Conservation (phyloP, 2,329 filamentous ascomycete species). For the Fusarium humuli region DNA sequence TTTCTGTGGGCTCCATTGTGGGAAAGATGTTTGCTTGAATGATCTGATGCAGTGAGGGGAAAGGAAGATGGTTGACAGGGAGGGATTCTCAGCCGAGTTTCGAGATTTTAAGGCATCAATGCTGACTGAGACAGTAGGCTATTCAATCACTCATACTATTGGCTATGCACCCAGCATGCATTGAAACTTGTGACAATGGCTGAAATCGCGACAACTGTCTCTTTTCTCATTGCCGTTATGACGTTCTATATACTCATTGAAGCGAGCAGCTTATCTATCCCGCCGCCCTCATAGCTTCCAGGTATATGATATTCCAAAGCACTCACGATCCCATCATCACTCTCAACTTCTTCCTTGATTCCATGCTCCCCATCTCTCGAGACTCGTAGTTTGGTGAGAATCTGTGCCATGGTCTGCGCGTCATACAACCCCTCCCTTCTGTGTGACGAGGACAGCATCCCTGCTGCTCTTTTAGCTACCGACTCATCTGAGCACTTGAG, state of each 20-base stretch:
- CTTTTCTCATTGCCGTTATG: neutral
- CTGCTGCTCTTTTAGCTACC: conserved; percentile 1
- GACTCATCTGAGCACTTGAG: conserved; percentile 35
- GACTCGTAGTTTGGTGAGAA: conserved; percentile 1
- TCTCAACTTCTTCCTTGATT: neutral
- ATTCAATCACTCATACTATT: neutral
- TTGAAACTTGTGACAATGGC: neutral
- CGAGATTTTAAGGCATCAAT: neutral
- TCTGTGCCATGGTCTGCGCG: conserved; percentile 11
- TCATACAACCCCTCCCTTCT: conserved; percentile 38
- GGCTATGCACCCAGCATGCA: neutral
- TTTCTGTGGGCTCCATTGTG: neutral
- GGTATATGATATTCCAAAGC: conserved; percentile 15
- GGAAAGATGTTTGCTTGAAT: neutral
- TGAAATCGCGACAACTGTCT: neutral
- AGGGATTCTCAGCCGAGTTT: neutral
- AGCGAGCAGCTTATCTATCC: conserved; percentile 15
- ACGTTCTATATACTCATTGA: neutral
- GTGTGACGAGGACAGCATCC: conserved; percentile 17
- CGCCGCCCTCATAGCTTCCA: neutral
- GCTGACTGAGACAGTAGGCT: neutral
- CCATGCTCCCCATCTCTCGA: neutral
- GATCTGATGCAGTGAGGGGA: neutral
- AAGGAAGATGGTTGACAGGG: neutral
- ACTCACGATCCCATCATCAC: rapidly evolving